Evolutionary conservation across 139 green algal genomes (phyloP).

Genomic region (Mesotaenium endlicherianum): DNA sequence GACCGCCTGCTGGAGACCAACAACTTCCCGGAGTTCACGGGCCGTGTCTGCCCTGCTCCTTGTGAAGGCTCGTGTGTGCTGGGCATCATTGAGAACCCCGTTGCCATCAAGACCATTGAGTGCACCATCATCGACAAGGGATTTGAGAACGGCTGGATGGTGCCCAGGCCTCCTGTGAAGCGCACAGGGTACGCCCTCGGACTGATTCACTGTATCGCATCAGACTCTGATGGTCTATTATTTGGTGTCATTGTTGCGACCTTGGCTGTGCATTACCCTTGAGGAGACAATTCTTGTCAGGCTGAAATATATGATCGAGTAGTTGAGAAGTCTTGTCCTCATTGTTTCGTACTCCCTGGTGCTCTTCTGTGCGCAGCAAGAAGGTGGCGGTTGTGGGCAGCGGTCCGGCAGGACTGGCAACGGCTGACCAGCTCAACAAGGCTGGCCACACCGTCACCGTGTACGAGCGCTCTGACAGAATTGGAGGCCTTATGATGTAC

Average conservation of each 20-base stretch:
- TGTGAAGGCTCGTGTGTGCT: constrained; percentile 93
- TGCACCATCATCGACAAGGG: constrained; percentile 90
- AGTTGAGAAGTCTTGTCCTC: no score
- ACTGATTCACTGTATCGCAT: background rate
- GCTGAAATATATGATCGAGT: no score
- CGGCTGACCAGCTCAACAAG: constrained; percentile 97
- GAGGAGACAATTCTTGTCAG: no score
- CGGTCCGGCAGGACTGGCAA: constrained; percentile 86
- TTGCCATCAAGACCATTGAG: constrained; percentile 97
- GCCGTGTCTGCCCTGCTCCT: constrained; percentile 85
- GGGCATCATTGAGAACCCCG: constrained; percentile 95
- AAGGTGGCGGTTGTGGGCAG: constrained; percentile 84
- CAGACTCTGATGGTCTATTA: background rate
- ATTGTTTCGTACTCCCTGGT: background rate
- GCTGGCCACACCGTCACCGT: constrained; percentile 75
- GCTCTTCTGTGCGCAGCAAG: constrained; percentile 34
- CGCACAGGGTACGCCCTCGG: constrained; percentile 62
- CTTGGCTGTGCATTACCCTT: background rate
- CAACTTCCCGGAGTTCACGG: constrained; percentile 99
- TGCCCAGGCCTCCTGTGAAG: constrained; percentile 72
- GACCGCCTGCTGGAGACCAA: constrained; percentile 94
- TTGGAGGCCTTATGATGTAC: constrained; percentile 97
- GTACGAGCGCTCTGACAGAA: constrained; percentile 88
- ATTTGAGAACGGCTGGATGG: constrained; percentile 93
- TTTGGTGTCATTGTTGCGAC: background rate